Evolutionary conservation across 2,329 filamentous ascomycete genomes (phyloP), one percentile per base, ranked within the genome.

Genomic region (Talaromyces piceae): DNA sequence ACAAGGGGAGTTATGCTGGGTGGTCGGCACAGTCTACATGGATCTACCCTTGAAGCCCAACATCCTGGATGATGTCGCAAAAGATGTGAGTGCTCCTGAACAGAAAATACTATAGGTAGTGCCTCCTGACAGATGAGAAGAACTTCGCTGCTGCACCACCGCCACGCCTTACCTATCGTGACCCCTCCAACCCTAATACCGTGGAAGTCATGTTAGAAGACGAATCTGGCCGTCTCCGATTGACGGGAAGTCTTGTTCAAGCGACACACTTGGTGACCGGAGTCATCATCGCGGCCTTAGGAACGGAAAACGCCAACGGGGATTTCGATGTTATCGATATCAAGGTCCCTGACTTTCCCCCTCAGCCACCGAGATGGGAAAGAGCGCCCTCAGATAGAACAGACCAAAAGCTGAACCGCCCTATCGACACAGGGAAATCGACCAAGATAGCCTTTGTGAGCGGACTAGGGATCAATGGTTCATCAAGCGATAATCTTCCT

Each of bases 31-130:
- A 0, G 83, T 97, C 27, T 98, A 95, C 68, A 95, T 97, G 86
- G 89, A 97, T 57, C 91, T 98, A 88, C 82, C 87, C 2, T 70
- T 96, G 62, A 98, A 98, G 73, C 93, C 94, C 1, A 95, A 94
- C 64, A 91, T 98, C 66, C 74, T 98, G 28, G 91, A 96, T 54
- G 93, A 98, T 61, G 87, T 98, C 39, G 86, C 88, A 37, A 95
- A 94, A 70, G 91, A 96, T 69, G 88, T 91, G 72, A 57, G 80
- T 68, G 11, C 41, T 12, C 28, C 25, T 54, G 22, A n/a, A 5
- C n/a, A 13, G 3, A 18, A 37, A 18, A n/a, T 18, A 4, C 16
- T 20, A 18, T 37, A 45, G 23, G 12, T 16, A 4, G 22, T 25
- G 20, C n/a, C n/a, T 33, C n/a, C 52, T 51, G 44, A 51, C 28